Evolutionary conservation across 1,139 yeast species (phyloP).

Genomic region (Debaryomyces psychrophilus): DNA sequence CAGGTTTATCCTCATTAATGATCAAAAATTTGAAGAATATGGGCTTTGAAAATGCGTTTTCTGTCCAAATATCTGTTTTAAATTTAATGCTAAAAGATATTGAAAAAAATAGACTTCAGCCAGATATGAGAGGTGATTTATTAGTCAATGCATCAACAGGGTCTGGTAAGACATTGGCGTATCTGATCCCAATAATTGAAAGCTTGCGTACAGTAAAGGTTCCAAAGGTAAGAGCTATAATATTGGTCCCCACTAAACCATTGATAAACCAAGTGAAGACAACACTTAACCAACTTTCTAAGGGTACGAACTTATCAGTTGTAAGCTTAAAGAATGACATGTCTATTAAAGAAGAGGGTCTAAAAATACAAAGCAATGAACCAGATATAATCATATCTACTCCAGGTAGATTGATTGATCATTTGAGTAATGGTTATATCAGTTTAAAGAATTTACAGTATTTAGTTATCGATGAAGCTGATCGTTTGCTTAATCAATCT

Average conservation of each 20-base stretch:
- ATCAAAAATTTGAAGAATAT: slow-evolving; percentile 47
- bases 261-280: slow-evolving; percentile 78
- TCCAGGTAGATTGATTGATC: slow-evolving; percentile 96
- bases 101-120: slow-evolving; percentile 50
- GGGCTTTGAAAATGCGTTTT: slow-evolving; percentile 63
- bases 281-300: slow-evolving; percentile 61
- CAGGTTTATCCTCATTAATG: slow-evolving; percentile 38
- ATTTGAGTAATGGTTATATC: slow-evolving; percentile 49
- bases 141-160: slow-evolving; percentile 96
- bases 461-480: slow-evolving; percentile 93
- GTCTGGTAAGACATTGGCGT: slow-evolving; percentile 93
- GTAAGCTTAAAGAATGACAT: slow-evolving; percentile 61
- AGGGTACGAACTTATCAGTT: slow-evolving; percentile 67
- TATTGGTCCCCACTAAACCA: slow-evolving; percentile 89
- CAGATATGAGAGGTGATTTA: slow-evolving; percentile 69
- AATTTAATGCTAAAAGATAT: slow-evolving; percentile 58
- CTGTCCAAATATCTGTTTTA: slow-evolving; percentile 75
- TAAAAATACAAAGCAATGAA: slow-evolving; percentile 42
- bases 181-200: slow-evolving; percentile 81
- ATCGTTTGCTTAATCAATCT: slow-evolving; percentile 82
- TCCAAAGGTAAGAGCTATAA: slow-evolving; percentile 73
- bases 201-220: slow-evolving; percentile 63
- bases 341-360: slow-evolving; percentile 68
- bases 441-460: slow-evolving; percentile 58
- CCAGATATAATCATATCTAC: slow-evolving; percentile 87